Evolutionary conservation across 805 yeast genomes (phyloP), one percentile per base, ranked within the genome.

Genomic region (Torulaspora delbrueckii): DNA sequence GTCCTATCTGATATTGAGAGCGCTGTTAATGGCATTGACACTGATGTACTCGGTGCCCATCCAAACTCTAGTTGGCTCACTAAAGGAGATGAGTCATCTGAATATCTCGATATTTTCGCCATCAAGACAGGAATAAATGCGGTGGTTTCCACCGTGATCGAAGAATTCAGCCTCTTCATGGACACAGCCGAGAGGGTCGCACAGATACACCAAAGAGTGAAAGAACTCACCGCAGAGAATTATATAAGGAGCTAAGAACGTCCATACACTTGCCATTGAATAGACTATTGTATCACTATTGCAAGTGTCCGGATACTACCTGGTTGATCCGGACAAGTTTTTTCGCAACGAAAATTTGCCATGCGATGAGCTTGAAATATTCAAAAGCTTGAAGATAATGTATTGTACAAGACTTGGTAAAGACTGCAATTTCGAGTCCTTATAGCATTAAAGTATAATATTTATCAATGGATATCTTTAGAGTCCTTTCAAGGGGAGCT

Each of bases 401-500:
- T 8, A 18, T 6, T 5, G 13, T 19, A 8, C 12, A 34, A 19
- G 3, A 16, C 18, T 31, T 7, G 19, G 16, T 14, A 9, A 16
- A 31, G 34, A 31, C 30, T 26, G n/a, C 12, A 1, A 8, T 26
- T 26, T 26, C n/a, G 30, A 26, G n/a, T 26, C 5, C 30, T 26
- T 19, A 19, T 19, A 19, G 22, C 22, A 19, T 5, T 19, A 19
- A 27, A 27, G n/a, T 27, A 12, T 5, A 1, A 32, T 32, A 13
- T n/a, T 7, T 30, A 31, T 54, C 28, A 24, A 89, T 89, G 96
- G 99, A 91, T 70, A 84, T 91, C 49, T 93, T 91, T 65, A 74
- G 86, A 57, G 81, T 93, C 2, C 74, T 91, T 30, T 73, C 89
- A 0, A 73, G 97, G 59, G 98, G 98, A 18, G 96, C 97, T 0